Conservation (phyloP, 441 rosid species). For the Theobroma grandiflorum region DNA sequence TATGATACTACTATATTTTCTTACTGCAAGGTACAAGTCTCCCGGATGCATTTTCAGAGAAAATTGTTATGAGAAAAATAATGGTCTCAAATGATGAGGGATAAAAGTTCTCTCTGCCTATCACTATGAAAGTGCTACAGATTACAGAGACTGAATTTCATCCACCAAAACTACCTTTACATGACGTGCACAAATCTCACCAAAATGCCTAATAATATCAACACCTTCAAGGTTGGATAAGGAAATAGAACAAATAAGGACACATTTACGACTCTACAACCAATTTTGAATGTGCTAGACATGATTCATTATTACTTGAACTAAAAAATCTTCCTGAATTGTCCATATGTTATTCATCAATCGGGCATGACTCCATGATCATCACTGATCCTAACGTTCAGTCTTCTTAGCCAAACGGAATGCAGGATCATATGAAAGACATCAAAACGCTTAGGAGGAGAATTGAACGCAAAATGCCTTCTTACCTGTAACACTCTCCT, state of each 20-base stretch:
- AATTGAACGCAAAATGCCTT: constrained; percentile 78
- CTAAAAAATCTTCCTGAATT: background rate
- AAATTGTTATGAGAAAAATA: too few species aligned
- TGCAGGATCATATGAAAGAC: constrained; percentile 96
- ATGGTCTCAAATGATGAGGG: too few species aligned
- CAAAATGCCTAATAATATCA: constrained; percentile 1
- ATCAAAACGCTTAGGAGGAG: constrained; percentile 82
- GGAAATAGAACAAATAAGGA: background rate
- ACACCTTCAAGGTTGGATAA: background rate
- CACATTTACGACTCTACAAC: background rate
- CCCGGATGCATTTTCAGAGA: background rate
- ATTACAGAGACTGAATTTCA: background rate
- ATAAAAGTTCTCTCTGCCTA: too few species aligned
- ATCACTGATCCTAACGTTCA: constrained; percentile 67
- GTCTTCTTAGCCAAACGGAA: constrained; percentile 86
- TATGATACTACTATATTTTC: too few species aligned
- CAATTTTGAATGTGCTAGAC: background rate
- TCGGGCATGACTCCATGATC: constrained; percentile 23
- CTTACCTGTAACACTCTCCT: constrained; percentile 71
- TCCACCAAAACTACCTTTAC: background rate
- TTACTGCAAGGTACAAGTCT: background rate
- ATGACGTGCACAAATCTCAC: background rate
- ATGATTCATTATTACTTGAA: background rate
- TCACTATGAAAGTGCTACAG: background rate
- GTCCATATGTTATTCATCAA: background rate